A percentile compares a stretch with the other conserved stretches of the same genome.
Evolutionary conservation across 2,329 filamentous ascomycete species (phyloP).

Genomic region (Botryotinia narcissicola): DNA sequence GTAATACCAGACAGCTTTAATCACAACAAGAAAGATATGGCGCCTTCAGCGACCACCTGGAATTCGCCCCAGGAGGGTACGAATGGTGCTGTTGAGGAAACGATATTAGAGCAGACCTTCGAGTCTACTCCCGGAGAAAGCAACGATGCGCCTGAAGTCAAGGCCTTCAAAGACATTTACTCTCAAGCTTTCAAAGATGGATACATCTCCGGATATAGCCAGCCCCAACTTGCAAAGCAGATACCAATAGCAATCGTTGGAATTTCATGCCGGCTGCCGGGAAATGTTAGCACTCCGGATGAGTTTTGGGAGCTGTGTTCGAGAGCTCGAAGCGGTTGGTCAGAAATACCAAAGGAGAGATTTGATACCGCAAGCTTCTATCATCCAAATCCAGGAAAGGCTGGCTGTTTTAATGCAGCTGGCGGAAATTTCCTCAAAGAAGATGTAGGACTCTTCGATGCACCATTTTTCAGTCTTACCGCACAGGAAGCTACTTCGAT

Average conservation of each 20-base stretch:
- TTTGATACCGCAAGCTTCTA: constrained; percentile 20
- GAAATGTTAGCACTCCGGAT: constrained; percentile 49
- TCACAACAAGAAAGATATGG: constrained; percentile 24
- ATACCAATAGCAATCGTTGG: constrained; percentile 50
- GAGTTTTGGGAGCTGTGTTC: constrained; percentile 71
- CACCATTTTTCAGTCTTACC: constrained; percentile 19
- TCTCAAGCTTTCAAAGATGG: constrained; percentile 20
- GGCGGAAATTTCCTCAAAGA: constrained; percentile 19
- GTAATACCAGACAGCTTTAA: constrained; percentile 22
- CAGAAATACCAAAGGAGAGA: constrained; percentile 21
- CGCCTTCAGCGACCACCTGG: constrained; percentile 37
- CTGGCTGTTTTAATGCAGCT: constrained; percentile 11
- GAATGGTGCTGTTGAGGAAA: constrained; percentile 11
- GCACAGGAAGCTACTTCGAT: constrained; percentile 33
- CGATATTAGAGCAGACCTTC: not conserved
- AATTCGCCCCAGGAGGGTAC: constrained; percentile 25
- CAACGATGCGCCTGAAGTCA: constrained; percentile 6
- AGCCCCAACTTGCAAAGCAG: constrained; percentile 17
- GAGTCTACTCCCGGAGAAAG: not conserved
- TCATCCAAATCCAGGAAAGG: constrained; percentile 19
- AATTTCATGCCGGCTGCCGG: constrained; percentile 52
- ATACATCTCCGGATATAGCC: constrained; percentile 18
- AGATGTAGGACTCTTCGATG: constrained; percentile 18
- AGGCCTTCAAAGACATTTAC: constrained; percentile 17
- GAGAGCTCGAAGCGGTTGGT: constrained; percentile 48